These are phyloP conservation scores for Fusarium coicis DNA, from an alignment of 2,329 filamentous ascomycete species.

Conservation along the genomic window DNA sequence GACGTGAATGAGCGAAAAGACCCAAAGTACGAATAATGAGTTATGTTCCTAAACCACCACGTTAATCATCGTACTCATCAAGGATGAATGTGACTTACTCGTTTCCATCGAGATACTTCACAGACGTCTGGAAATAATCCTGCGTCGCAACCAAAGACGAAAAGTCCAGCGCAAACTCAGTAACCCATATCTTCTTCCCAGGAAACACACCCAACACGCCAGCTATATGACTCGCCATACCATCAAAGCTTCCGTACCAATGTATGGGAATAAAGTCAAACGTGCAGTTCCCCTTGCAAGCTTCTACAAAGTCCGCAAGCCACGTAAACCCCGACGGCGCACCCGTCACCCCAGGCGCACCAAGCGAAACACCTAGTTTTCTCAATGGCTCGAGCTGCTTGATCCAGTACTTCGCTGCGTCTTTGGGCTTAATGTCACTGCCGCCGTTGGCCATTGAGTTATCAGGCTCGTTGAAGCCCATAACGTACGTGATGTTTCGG, in stretches of 20 bases:
- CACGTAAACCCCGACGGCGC: neutral
- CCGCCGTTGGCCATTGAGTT: neutral
- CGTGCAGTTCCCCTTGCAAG: neutral
- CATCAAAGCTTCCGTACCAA: neutral
- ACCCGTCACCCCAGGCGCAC: neutral
- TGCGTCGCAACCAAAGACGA: neutral
- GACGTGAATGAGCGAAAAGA: neutral
- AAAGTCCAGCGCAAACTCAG: neutral
- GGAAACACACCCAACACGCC: neutral
- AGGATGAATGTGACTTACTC: neutral
- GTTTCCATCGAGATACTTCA: neutral
- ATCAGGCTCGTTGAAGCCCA: neutral
- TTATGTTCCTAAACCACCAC: neutral
- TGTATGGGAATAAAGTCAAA: neutral
- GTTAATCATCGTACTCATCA: neutral
- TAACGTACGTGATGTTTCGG: neutral
- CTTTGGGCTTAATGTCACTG: neutral
- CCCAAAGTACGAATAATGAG: neutral
- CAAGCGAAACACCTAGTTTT: neutral
- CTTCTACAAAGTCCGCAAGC: neutral
- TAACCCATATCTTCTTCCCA: neutral
- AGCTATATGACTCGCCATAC: neutral
- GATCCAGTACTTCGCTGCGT: neutral
- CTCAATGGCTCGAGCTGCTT: neutral
- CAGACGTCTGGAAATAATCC: neutral